phyloP scores from a whole-genome alignment of 306 rosid genomes.

The Begonia peltatifolia region DNA sequence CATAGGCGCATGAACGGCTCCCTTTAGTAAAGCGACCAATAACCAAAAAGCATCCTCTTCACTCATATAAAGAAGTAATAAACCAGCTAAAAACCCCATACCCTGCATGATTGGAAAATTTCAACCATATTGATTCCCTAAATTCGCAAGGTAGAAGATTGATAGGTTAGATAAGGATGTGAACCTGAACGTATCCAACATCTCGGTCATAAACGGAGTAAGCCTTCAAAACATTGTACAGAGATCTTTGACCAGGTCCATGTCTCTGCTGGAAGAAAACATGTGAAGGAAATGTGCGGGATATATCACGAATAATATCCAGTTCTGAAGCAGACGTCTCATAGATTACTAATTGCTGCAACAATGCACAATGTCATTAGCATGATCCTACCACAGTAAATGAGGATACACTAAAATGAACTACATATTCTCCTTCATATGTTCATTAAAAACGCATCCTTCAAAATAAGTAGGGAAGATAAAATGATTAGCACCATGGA shows the following conservation, averaged over 20 bases:
- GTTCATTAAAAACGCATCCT: no score
- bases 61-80: conserved; percentile 94
- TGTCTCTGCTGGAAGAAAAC: conserved; percentile 98
- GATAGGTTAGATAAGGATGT: conserved; percentile 10
- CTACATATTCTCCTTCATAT: no score
- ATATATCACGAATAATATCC: conserved; percentile 92
- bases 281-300: conserved; percentile 95
- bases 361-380: conserved; percentile 16
- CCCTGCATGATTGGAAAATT: conserved; percentile 56
- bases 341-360: conserved; percentile 95
- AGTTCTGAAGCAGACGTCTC: conserved; percentile 94
- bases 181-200: conserved; percentile 99
- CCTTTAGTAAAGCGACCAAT: conserved; percentile 89
- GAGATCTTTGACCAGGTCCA: conserved; percentile 98
- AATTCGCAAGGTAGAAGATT: conserved; percentile 6
- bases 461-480: no score
- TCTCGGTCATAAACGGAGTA: conserved; percentile 91
- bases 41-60: conserved; percentile 99
- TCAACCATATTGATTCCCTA: conserved; percentile 7
- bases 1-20: conserved; percentile 98
- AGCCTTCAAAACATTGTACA: conserved; percentile 89
- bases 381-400: conserved; percentile 1
- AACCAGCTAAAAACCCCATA: conserved; percentile 95
- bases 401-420: no score
- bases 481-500: no score